Base-by-base conservation (phyloP, 176 grass and related monocot genomes). In the Puccinellia tenuiflora region DNA sequence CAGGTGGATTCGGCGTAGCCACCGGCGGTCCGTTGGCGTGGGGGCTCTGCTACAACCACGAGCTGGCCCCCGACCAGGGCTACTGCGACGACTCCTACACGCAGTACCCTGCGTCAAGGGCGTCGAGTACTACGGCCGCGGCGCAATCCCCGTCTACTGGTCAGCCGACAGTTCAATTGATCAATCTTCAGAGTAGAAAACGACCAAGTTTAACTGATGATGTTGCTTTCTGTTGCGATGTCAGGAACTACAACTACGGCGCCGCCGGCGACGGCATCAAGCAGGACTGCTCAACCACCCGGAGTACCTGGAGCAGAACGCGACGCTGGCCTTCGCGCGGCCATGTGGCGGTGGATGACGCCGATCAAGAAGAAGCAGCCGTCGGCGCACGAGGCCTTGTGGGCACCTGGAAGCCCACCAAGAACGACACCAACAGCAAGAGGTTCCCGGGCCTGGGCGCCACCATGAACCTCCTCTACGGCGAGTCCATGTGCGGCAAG, bases 331-430 rank as follows among this genome's bases (percentile, higher is more conserved):
- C n/a, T 98, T 95, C 87, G 62, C 84, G 88, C 92, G 13, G 92
- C 96, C 5, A 87, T 98, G 60, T 98, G 96, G 96, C 90, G 90
- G 85, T 98, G 96, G 92, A 98, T 98, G 92, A 98, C 84, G 10
- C 96, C 92, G 12, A 88, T 95, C 50, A 98, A 98, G 76, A 95
- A 93, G 90, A 86, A 86, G 77, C 90, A 95, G 79, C 92, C 96
- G 9, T 98, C 96, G 7, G 96, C 92, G 13, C 96, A 93, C 66
- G 90, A 98, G 9, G 92, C 84, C 3, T 93, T 95, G 87, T 91
- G 17, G 92, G 92, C 46, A 85, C 73, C 77, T 98, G 92, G 96
- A 95, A 98, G 85, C 96, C 96, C 37, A 91, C 88, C 15, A 95
- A 95, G 88, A 95, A 95, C 47, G 92, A 98, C 54, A 95, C 92